These are phyloP conservation scores for Debaryomycetaceae sp. DNA, from an alignment of 1,139 yeast genomes.

Conservation along the genomic window DNA sequence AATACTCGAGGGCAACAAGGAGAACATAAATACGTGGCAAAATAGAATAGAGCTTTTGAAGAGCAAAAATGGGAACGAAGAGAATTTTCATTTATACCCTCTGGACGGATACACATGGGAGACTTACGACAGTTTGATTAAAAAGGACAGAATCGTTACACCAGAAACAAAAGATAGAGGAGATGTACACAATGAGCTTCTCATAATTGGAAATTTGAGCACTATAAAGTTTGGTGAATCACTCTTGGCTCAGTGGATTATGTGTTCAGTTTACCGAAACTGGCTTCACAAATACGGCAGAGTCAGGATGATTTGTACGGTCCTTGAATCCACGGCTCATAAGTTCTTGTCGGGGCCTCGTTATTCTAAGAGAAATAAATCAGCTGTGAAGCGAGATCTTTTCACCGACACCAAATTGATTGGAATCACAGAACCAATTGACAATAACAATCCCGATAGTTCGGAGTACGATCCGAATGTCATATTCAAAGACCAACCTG, in stretches of 20 bases:
- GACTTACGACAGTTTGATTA: constrained; percentile 46
- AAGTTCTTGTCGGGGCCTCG: constrained; percentile 57
- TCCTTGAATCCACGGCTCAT: constrained; percentile 55
- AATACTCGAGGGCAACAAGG: constrained; percentile 50
- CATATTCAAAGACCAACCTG: constrained; percentile 37
- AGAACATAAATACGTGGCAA: constrained; percentile 29
- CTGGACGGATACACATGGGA: constrained; percentile 66
- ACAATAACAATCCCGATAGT: constrained; percentile 23
- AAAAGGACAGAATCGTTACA: constrained; percentile 34
- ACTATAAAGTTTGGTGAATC: constrained; percentile 55
- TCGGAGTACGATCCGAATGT: constrained; percentile 35
- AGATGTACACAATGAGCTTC: constrained; percentile 56
- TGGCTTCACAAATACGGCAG: constrained; percentile 78
- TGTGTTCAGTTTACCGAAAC: constrained; percentile 63
- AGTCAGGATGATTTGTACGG: constrained; percentile 65
- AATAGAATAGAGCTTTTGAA: constrained; percentile 19
- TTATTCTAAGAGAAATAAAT: constrained; percentile 47
- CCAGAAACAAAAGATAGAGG: constrained; percentile 41
- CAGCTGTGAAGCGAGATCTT: constrained; percentile 59
- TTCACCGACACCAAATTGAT: constrained; percentile 51
- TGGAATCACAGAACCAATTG: constrained; percentile 38
- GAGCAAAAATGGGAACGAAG: constrained; percentile 19
- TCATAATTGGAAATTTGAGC: constrained; percentile 65
- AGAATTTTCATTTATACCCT: constrained; percentile 27
- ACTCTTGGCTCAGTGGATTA: constrained; percentile 70